Evolutionary conservation across 1,139 yeast genomes (phyloP), one percentile per base, ranked within the genome.

Genomic region (Candida dubliniensis): DNA sequence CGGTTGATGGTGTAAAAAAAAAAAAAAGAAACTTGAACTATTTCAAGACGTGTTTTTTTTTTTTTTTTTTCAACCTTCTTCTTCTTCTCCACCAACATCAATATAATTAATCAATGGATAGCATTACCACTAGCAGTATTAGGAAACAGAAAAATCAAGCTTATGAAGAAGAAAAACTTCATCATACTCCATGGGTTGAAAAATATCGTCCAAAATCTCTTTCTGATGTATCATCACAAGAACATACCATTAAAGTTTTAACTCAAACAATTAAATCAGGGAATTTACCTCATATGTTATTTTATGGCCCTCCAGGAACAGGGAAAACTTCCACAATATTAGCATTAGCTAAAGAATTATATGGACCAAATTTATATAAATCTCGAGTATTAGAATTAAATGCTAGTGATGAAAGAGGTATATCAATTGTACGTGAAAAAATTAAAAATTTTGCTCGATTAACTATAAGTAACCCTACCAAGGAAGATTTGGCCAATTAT

Each of bases 261-360:
- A 84, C 86, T 61, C 82, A 84, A 57, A 86, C 96, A 0, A 64
- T 95, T 27, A 76, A 81, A 44, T 80, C 95, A 2, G 86, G 93
- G 37, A 91, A 93, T 60, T 68, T 90, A 45, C 98, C 99, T 2
- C 98, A 93, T 63, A 88, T 91, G 96, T 69, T 93, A 40, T 91
- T 91, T 66, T 91, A 91, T 61, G 98, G 98, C 0, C 97, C 98
- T 6, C 97, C 98, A 41, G 98, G 98, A 29, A 91, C 98, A 0
- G 98, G 98, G 49, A 91, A 91, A 59, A 91, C 98, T 0, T 89
- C 97, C 1, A 91, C 98, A 0, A 85, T 91, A 40, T 68, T 91
- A 42, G 97, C 97, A 1, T 70, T 91, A 52, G 91, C 96, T 1
- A 85, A 82, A 56, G 91, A 89, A 57, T 67, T 91, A 38, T 91